A percentile compares a stretch with the other conserved stretches of the same genome.
Conservation (phyloP, 306 rosid genomes). For the Lagenaria siceraria region DNA sequence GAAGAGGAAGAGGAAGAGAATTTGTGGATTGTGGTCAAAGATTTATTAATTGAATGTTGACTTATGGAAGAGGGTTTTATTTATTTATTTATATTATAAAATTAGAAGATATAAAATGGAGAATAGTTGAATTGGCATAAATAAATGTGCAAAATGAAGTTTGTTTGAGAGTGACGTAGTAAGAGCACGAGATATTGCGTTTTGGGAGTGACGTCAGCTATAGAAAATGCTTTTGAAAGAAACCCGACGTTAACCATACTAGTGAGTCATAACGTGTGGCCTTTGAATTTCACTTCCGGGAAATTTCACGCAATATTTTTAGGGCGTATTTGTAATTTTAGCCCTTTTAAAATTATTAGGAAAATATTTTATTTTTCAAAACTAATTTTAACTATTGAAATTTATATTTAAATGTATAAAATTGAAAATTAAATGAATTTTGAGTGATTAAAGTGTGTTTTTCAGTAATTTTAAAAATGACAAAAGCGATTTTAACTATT, state of each 20-base stretch:
- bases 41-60: background rate
- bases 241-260: background rate
- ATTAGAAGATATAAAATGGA: too few relatives aligned
- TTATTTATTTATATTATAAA: too few relatives aligned
- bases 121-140: too few relatives aligned
- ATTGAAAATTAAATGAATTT: too few relatives aligned
- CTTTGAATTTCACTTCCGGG: background rate
- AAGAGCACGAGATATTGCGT: background rate
- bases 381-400: too few relatives aligned
- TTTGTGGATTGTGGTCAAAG: background rate
- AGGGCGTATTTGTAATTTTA: too few relatives aligned
- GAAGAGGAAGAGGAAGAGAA: background rate
- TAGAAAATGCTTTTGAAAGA: background rate
- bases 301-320: background rate
- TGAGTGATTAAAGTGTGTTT: too few relatives aligned
- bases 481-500: too few relatives aligned
- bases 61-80: background rate
- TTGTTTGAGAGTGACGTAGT: background rate
- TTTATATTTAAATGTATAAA: too few relatives aligned
- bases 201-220: conserved; percentile 1
- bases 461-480: too few relatives aligned
- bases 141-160: background rate
- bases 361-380: too few relatives aligned
- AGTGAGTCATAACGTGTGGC: background rate
- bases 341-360: too few relatives aligned